Base-by-base conservation (phyloP, 2,329 filamentous ascomycete genomes). In the Hymenoscyphus albidus region DNA sequence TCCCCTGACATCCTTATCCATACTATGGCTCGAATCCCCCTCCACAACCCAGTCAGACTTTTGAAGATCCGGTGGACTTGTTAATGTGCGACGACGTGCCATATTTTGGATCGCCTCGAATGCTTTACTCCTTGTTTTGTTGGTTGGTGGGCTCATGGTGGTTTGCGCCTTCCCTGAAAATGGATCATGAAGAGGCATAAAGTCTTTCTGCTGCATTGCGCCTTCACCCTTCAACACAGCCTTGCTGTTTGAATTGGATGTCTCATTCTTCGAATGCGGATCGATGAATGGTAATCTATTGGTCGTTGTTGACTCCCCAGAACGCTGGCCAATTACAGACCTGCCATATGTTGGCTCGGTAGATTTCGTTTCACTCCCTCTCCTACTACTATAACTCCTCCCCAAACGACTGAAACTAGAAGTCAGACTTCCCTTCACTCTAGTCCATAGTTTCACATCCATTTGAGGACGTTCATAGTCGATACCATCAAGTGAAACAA, bases 401-500 rank as follows among this genome's bases (percentile, higher is more conserved):
- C 44, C 18, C 5, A 51, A 16, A 12, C n/a, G 44, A 18, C 9
- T 16, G 44, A 51, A 27, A n/a, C 44, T 51, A 12, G 44, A 51
- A 51, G 13, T 22, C n/a, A 51, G 14, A 22, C 9, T 18, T 51
- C 6, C 22, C 14, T 57, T 57, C 16, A 35, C 32, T n/a, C 32
- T 57, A 31, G 54, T 16, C 54, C 54, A 57, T 32, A 57, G 12
- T 38, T 57, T 57, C 12, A 57, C 54, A 18, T 57, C 54, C 16
- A 38, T 10, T 6, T 16, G 32, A 31, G 54, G 54, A 32, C 54
- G 27, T 57, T 32, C 13, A 7, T 27, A 16, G 22, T 48, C 40
- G 10, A 31, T 42, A 12, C 59, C 59, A 16, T 54, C 59, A 14
- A 61, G 44, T 31, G 59, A 61, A 13, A 61, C 40, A 12, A 61